A percentile compares a stretch with the other conserved stretches of the same genome.
These are phyloP conservation scores for Penicillium fimorum DNA, from an alignment of 495 filamentous ascomycete genomes.

Conservation along the genomic window DNA sequence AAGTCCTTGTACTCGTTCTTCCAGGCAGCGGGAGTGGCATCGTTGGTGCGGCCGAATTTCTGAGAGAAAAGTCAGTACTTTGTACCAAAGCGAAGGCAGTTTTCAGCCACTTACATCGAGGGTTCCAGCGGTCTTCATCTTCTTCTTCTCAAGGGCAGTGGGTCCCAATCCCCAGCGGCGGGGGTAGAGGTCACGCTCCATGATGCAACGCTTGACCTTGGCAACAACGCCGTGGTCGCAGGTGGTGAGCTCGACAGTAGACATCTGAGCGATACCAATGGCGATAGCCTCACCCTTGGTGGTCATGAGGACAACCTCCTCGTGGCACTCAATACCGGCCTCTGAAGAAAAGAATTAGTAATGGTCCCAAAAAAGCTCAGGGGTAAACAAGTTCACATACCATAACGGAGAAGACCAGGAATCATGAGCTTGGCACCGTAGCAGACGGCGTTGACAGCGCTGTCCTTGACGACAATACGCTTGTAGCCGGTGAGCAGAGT, in stretches of 20 bases:
- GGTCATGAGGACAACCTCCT: slow-evolving; percentile 95
- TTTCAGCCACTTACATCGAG: slow-evolving; percentile 64
- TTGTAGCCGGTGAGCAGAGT: slow-evolving; percentile 89
- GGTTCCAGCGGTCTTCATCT: slow-evolving; percentile 96
- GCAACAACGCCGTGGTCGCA: slow-evolving; percentile 97
- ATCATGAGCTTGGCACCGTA: slow-evolving; percentile 99
- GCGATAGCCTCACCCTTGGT: slow-evolving; percentile 99
- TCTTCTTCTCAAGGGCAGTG: slow-evolving; percentile 92
- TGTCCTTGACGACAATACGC: slow-evolving; percentile 96
- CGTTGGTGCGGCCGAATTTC: slow-evolving; percentile 92
- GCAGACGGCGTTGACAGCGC: slow-evolving; percentile 91
- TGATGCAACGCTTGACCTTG: slow-evolving; percentile 97
- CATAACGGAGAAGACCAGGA: slow-evolving; percentile 86
- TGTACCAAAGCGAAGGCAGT: not conserved
- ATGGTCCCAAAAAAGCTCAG: slow-evolving; percentile 23
- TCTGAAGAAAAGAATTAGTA: slow-evolving; percentile 51
- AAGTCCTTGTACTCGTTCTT: slow-evolving; percentile 86
- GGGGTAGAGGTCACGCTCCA: slow-evolving; percentile 97
- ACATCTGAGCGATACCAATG: slow-evolving; percentile 93
- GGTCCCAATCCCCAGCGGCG: slow-evolving; percentile 93
- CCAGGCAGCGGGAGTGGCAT: slow-evolving; percentile 89
- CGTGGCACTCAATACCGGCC: slow-evolving; percentile 78
- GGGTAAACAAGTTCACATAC: slow-evolving; percentile 46
- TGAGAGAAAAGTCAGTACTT: slow-evolving; percentile 23
- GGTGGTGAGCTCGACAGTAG: slow-evolving; percentile 82